These are phyloP conservation scores for Fomitiporia mediterranea DNA, from an alignment of 1,284 basidiomycete species.

Conservation along the genomic window DNA sequence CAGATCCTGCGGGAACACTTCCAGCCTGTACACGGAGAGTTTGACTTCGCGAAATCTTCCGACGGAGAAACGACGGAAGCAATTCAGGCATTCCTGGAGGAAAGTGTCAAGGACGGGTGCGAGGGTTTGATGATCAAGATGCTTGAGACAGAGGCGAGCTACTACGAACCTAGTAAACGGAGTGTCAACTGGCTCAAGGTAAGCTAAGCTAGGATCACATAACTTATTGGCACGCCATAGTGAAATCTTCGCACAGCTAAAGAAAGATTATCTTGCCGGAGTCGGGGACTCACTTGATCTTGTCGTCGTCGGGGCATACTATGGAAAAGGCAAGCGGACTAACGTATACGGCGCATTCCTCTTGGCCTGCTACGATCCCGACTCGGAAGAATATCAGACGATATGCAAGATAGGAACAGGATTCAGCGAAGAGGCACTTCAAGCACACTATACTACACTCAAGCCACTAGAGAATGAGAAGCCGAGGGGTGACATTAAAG, in stretches of 20 bases:
- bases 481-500: slow-evolving; percentile 72
- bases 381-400: slow-evolving; percentile 89
- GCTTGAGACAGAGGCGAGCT: slow-evolving; percentile 86
- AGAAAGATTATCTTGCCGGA: slow-evolving; percentile 97
- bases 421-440: slow-evolving; percentile 89
- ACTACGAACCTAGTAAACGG: slow-evolving; percentile 91
- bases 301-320: slow-evolving; percentile 94
- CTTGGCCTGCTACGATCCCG: slow-evolving; percentile 89
- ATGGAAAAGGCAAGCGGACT: slow-evolving; percentile 97
- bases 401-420: slow-evolving; percentile 99
- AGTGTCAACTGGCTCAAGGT: slow-evolving; percentile 99
- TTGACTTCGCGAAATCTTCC: slow-evolving; percentile 87
- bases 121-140: slow-evolving; percentile 99
- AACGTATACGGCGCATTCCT: slow-evolving; percentile 95
- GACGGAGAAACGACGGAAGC: slow-evolving; percentile 91
- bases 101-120: slow-evolving; percentile 96
- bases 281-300: slow-evolving; percentile 97
- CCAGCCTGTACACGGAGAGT: slow-evolving; percentile 80
- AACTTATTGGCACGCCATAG: not conserved
- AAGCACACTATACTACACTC: slow-evolving; percentile 79
- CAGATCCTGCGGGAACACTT: slow-evolving; percentile 79
- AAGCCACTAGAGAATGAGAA: slow-evolving; percentile 72
- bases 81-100: slow-evolving; percentile 92
- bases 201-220: slow-evolving; percentile 15
- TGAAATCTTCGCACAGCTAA: slow-evolving; percentile 54